A percentile compares a stretch with the other conserved stretches of the same genome.
These are phyloP conservation scores for Talaromyces verruculosus DNA, from an alignment of 2,329 filamentous ascomycete genomes.

Conservation along the genomic window DNA sequence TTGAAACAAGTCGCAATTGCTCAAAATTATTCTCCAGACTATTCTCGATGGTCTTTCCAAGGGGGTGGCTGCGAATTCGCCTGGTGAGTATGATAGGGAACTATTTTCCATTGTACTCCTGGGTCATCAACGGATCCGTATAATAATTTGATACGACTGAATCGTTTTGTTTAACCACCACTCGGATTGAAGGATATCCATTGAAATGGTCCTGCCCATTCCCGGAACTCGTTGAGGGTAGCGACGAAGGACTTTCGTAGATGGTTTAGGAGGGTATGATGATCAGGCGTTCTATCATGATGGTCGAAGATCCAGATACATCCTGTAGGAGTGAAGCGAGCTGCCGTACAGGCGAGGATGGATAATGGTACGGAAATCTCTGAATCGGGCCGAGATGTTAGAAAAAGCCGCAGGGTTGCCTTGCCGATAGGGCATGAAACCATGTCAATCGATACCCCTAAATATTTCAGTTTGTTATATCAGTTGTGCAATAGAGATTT, in stretches of 20 bases:
- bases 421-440: neutral
- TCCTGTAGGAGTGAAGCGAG: neutral
- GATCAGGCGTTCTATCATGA: neutral
- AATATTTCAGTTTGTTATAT: neutral
- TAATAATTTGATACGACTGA: slow-evolving; percentile 40
- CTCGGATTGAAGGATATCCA: slow-evolving; percentile 34
- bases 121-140: neutral
- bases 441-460: neutral
- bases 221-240: slow-evolving; percentile 43
- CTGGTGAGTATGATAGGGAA: neutral
- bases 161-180: slow-evolving; percentile 31
- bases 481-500: neutral
- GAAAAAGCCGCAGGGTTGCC: neutral
- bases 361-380: neutral
- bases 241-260: slow-evolving; percentile 32
- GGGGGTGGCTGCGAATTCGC: neutral
- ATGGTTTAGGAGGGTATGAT: neutral
- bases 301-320: neutral
- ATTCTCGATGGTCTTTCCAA: neutral
- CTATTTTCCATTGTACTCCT: neutral
- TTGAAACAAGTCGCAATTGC: slow-evolving; percentile 28
- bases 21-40: slow-evolving; percentile 31
- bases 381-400: neutral
- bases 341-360: neutral
- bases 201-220: slow-evolving; percentile 46